A percentile compares a stretch with the other conserved stretches of the same genome.
Evolutionary conservation across 2,329 filamentous ascomycete genomes (phyloP).

Genomic region (Aureobasidium sp.): DNA sequence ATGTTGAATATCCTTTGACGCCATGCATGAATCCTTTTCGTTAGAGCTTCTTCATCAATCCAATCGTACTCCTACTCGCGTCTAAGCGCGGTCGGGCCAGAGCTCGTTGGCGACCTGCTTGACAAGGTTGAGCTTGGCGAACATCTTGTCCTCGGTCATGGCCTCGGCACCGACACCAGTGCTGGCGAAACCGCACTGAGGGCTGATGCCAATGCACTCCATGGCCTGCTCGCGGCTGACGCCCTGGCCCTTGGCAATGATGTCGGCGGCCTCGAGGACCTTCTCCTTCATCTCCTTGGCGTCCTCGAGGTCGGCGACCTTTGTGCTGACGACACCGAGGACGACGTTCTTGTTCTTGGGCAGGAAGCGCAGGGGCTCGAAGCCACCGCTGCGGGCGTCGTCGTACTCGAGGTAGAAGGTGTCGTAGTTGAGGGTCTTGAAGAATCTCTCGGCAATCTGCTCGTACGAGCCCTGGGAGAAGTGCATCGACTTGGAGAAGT

Average conservation of each 20-base stretch:
- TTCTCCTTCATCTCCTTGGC: conserved; percentile 27
- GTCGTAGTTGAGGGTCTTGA: conserved; percentile 33
- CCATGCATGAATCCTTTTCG: conserved; percentile 12
- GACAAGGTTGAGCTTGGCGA: conserved; percentile 31
- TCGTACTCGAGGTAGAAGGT: conserved; percentile 37
- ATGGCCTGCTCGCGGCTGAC: conserved; percentile 30
- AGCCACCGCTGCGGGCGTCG: conserved; percentile 32
- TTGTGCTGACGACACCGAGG: conserved; percentile 33
- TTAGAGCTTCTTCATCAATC: conserved; percentile 10
- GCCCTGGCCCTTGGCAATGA: conserved; percentile 33
- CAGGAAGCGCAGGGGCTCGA: conserved; percentile 33
- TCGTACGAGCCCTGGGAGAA: conserved; percentile 34
- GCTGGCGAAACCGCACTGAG: conserved; percentile 34
- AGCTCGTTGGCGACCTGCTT: conserved; percentile 31
- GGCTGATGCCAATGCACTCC: conserved; percentile 32
- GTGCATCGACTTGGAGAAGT: conserved; percentile 34
- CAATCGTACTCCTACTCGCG: conserved; percentile 4
- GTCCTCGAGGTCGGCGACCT: conserved; percentile 32
- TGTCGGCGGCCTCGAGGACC: conserved; percentile 30
- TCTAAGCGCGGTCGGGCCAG: conserved; percentile 29
- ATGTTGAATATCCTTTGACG: conserved; percentile 13
- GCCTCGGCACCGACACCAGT: conserved; percentile 32
- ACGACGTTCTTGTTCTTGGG: conserved; percentile 35
- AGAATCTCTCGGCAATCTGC: conserved; percentile 32
- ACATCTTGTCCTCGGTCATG: conserved; percentile 35